A percentile compares a stretch with the other conserved stretches of the same genome.
These are phyloP conservation scores for Polytolypa hystricis DNA, from an alignment of 2,329 filamentous ascomycete genomes.

Conservation along the genomic window DNA sequence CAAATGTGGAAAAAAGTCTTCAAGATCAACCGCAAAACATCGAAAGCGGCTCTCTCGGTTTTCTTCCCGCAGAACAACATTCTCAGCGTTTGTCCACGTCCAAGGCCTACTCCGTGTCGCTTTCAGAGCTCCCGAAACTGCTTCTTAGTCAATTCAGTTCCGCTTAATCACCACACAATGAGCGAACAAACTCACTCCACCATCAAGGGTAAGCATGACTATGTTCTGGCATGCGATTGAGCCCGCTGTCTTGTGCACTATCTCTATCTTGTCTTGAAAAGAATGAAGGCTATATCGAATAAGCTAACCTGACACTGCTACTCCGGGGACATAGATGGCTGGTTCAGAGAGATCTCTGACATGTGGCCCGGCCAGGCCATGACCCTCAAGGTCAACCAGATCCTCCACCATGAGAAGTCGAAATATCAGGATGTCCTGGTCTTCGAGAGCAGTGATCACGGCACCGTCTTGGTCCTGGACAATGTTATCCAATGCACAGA, in stretches of 20 bases:
- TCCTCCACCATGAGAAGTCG: constrained; percentile 98
- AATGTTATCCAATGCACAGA: constrained; percentile 99
- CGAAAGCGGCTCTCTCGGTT: no score
- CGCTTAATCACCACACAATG: constrained; percentile 39
- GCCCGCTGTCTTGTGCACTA: no score
- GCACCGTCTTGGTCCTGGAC: constrained; percentile 91
- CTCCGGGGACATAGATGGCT: constrained; percentile 63
- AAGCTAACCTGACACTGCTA: not conserved
- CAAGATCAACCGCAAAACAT: no score
- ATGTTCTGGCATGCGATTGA: no score
- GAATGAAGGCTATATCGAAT: no score
- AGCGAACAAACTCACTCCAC: constrained; percentile 62
- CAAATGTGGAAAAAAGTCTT: no score
- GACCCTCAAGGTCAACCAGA: constrained; percentile 95
- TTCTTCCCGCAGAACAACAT: no score
- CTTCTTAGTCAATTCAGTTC: no score
- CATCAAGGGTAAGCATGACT: constrained; percentile 56
- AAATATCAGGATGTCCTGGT: constrained; percentile 98
- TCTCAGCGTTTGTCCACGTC: no score
- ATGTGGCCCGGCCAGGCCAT: constrained; percentile 99
- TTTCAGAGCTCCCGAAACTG: no score
- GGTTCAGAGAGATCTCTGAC: constrained; percentile 97
- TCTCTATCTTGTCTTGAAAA: no score
- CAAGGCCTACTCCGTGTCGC: no score
- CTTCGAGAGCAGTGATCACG: constrained; percentile 96